Conservation (phyloP, 768 basidiomycete species). For the Leucocoprinus sp. region DNA sequence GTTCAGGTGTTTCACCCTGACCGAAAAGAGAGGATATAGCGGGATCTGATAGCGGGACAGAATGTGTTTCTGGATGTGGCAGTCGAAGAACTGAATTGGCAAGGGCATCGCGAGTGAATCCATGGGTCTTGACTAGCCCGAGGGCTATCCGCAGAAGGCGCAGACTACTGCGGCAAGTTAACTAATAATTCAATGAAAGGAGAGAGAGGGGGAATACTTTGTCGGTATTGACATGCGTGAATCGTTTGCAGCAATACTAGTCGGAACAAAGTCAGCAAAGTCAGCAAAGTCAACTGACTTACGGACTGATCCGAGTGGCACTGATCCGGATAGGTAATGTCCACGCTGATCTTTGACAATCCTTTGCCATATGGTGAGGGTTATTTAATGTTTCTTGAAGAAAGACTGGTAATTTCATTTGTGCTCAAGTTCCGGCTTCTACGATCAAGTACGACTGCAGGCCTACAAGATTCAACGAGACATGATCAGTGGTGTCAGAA, state of each 20-base stretch:
- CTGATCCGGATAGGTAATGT: no score
- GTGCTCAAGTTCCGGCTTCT: no score
- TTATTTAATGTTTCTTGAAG: no score
- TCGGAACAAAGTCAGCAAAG: neutral
- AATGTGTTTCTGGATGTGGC: slow-evolving; percentile 36
- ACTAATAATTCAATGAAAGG: neutral
- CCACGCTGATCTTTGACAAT: no score
- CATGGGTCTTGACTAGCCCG: slow-evolving; percentile 56
- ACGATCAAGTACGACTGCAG: no score
- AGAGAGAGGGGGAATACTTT: neutral
- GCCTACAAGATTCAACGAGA: no score
- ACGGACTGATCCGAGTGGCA: no score
- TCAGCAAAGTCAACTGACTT: no score
- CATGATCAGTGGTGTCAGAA: no score
- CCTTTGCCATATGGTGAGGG: no score
- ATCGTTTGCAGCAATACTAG: neutral
- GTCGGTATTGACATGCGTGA: neutral
- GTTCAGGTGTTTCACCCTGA: slow-evolving; percentile 53
- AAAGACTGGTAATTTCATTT: no score
- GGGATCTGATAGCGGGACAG: slow-evolving; percentile 56
- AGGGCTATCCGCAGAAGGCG: slow-evolving; percentile 53
- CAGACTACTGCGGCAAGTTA: slow-evolving; percentile 14
- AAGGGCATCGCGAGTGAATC: slow-evolving; percentile 68
- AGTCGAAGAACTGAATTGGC: slow-evolving; percentile 55
- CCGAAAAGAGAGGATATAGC: slow-evolving; percentile 74